Percentiles rank a stretch among this genome's conserved stretches.
These are phyloP conservation scores for Sporothrix globosa DNA, from an alignment of 2,329 filamentous ascomycete genomes.

Conservation along the genomic window DNA sequence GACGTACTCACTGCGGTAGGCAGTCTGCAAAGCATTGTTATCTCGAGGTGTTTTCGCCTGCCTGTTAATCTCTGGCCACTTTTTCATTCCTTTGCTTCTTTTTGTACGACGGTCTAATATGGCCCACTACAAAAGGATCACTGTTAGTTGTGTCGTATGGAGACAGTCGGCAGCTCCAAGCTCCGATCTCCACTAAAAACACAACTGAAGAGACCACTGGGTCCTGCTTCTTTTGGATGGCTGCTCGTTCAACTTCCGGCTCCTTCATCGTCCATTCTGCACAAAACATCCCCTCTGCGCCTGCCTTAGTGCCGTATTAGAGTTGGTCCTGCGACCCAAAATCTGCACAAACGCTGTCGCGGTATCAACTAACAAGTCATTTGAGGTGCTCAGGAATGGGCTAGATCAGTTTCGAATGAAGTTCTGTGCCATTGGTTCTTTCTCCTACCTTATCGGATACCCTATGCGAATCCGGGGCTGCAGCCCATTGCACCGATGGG, in stretches of 20 bases:
- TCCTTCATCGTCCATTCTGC: not conserved
- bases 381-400: not conserved
- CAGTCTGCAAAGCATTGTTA: not conserved
- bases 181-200: slow-evolving; percentile 18
- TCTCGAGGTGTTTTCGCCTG: not conserved
- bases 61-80: not conserved
- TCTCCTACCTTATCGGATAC: not conserved
- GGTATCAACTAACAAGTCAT: slow-evolving; percentile 9
- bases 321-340: slow-evolving; percentile 8
- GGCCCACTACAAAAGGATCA: not conserved
- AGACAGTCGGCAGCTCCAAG: slow-evolving; percentile 14
- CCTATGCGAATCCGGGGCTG: not conserved
- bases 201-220: too few species aligned
- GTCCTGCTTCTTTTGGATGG: not conserved
- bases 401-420: slow-evolving; percentile 21
- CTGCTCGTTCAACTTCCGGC: slow-evolving; percentile 15
- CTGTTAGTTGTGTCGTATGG: not conserved
- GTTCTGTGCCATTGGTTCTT: not conserved
- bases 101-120: not conserved
- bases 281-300: not conserved
- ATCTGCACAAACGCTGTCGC: not conserved
- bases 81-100: not conserved
- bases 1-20: not conserved
- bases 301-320: not conserved
- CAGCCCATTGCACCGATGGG: not conserved